Conservation (phyloP, 495 filamentous ascomycete genomes). For the Tuber umbilicatum region DNA sequence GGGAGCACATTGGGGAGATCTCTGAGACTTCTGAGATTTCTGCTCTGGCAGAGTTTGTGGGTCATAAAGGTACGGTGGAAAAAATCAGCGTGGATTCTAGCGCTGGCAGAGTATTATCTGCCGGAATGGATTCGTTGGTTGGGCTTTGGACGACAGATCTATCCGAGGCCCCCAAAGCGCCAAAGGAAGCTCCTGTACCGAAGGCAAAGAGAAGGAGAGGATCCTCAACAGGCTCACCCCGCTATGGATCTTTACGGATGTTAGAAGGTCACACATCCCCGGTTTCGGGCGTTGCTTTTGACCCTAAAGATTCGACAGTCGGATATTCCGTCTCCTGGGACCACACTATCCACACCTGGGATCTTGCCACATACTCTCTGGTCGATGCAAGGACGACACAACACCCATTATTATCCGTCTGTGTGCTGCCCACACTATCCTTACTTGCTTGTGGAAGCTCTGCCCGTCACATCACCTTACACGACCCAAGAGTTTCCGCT, state of each 20-base stretch:
- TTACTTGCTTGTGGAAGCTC: constrained; percentile 79
- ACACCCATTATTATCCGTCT: constrained; percentile 70
- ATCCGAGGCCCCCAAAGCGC: constrained; percentile 62
- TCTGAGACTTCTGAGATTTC: constrained; percentile 62
- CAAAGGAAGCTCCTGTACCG: constrained; percentile 58
- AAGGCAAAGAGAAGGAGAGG: constrained; percentile 73
- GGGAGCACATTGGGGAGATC: constrained; percentile 52
- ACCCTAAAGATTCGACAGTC: constrained; percentile 73
- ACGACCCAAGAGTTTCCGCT: constrained; percentile 75
- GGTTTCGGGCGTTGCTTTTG: constrained; percentile 72
- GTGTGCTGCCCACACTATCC: constrained; percentile 56
- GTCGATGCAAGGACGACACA: constrained; percentile 75
- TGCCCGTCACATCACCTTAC: constrained; percentile 78
- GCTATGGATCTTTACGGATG: constrained; percentile 71
- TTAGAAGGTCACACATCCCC: constrained; percentile 64
- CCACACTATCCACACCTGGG: constrained; percentile 83
- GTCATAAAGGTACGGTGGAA: constrained; percentile 69
- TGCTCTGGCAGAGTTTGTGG: constrained; percentile 76
- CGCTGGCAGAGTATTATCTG: constrained; percentile 71
- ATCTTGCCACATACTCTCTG: constrained; percentile 66
- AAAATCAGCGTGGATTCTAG: constrained; percentile 68
- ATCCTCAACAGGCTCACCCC: constrained; percentile 48
- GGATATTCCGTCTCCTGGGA: constrained; percentile 85
- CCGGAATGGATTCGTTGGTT: constrained; percentile 69
- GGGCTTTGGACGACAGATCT: constrained; percentile 79